A percentile compares a stretch with the other conserved stretches of the same genome.
These are phyloP conservation scores for Cutaneotrichosporon cutaneum DNA, from an alignment of 1,284 basidiomycete genomes.

Conservation along the genomic window DNA sequence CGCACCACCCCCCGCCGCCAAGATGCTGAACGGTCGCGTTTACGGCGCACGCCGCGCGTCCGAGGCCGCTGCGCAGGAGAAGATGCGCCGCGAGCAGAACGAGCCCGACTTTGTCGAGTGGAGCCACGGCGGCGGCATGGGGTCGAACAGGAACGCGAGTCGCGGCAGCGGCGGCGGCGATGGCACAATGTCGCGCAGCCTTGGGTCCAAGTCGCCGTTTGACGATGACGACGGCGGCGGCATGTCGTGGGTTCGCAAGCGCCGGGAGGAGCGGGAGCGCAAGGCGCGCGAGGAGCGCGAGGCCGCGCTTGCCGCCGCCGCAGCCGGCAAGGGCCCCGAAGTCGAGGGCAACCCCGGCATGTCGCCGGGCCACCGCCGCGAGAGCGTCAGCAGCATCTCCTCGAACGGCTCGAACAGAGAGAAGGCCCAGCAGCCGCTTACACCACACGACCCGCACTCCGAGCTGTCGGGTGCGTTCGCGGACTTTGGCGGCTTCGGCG, in stretches of 20 bases:
- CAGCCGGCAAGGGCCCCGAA: background rate
- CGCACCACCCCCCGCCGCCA: conserved; percentile 28
- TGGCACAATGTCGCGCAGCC: background rate
- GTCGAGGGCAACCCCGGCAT: conserved; percentile 8
- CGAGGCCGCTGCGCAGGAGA: conserved; percentile 38
- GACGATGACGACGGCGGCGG: conserved; percentile 52
- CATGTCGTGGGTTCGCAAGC: conserved; percentile 51
- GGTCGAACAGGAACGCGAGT: background rate
- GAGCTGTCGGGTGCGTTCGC: conserved; percentile 14
- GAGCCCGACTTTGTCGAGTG: conserved; percentile 53
- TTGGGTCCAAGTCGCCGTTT: conserved; percentile 15
- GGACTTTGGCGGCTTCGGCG: conserved; percentile 6
- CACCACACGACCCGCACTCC: conserved; percentile 15
- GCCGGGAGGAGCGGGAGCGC: conserved; percentile 46
- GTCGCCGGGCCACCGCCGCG: conserved; percentile 9
- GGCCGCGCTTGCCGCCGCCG: conserved; percentile 18
- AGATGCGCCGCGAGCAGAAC: conserved; percentile 25
- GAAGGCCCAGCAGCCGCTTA: conserved; percentile 11
- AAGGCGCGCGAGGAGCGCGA: conserved; percentile 31
- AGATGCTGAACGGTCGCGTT: conserved; percentile 52
- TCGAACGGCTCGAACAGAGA: conserved; percentile 13
- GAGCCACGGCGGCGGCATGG: conserved; percentile 31
- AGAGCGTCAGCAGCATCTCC: conserved; percentile 10
- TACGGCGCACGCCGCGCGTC: conserved; percentile 48
- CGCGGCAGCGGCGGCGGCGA: background rate